Base-by-base conservation (phyloP, 1,284 basidiomycete species). In the Irpex sp. region DNA sequence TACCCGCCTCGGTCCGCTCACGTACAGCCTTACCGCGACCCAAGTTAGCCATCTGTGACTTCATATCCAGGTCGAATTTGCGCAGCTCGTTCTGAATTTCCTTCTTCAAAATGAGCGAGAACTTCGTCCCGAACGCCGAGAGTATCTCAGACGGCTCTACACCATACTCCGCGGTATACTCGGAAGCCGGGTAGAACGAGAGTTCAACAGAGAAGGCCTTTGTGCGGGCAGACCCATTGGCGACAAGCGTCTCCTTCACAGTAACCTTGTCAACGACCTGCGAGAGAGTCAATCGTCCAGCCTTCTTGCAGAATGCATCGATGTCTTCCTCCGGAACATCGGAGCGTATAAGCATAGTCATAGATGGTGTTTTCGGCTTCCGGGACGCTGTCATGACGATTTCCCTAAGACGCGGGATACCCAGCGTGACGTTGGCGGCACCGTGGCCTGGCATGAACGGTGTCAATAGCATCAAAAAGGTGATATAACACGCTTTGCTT, bases 381-480 rank as follows among this genome's bases (percentile, higher is more conserved):
- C 88, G 87, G 5, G 97, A 96, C 5, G 97, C 97, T 0, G 97
- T 98, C 96, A 99, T 98, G 71, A 99, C 94, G 69, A 99, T 98
- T 78, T 99, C 97, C 75, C 96, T 89, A 23, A 99, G 81, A 76
- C 97, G 96, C 55, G 97, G 97, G 68, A 99, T 99, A 85, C 97
- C 97, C 56, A 99, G 85, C 2, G 97, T 99, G 65, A 99, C 97
- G 74, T 99, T 99, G 45, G 97, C 96, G 62, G 97, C 96, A 77
- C 97, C 97, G 75, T 99, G 97, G 68, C 96, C 94, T 90, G 71
- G 28, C 28, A 61, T 45, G 60, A 62, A 45, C 19, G n/a, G 48
- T 49, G 55, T 60, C 45, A 60, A 48, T 12, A 48, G 45, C 21
- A 36, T n/a, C 23, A 28, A 12, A n/a, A 52, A 59, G 23, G n/a